These are phyloP conservation scores for Ascobolus immersus DNA, from an alignment of 495 filamentous ascomycete genomes.

Conservation along the genomic window DNA sequence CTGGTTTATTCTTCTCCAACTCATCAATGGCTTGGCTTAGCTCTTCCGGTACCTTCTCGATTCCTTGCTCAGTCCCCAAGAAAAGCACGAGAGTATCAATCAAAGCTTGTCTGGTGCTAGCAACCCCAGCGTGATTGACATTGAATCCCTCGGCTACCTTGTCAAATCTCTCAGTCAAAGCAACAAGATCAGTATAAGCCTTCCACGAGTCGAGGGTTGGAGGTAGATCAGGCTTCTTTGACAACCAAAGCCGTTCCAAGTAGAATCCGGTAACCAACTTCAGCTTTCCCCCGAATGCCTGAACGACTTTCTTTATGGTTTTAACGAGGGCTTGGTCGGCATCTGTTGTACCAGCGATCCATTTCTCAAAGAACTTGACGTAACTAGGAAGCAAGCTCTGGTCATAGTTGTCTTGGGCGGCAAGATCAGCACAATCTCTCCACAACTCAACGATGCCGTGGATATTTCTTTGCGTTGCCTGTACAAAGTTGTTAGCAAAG, in stretches of 20 bases:
- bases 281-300: slow-evolving; percentile 23
- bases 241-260: slow-evolving; percentile 66
- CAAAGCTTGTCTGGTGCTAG: slow-evolving; percentile 17
- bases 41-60: neutral
- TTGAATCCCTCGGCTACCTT: slow-evolving; percentile 21
- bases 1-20: neutral
- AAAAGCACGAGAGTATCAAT: slow-evolving; percentile 6
- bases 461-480: slow-evolving; percentile 1
- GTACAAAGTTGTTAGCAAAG: neutral
- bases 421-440: slow-evolving; percentile 15
- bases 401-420: slow-evolving; percentile 19
- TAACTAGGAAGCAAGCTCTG: slow-evolving; percentile 32
- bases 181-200: slow-evolving; percentile 33
- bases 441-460: slow-evolving; percentile 10
- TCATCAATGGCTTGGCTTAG: too few relatives aligned
- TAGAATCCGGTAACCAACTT: slow-evolving; percentile 47
- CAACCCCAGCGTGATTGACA: slow-evolving; percentile 22
- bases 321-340: slow-evolving; percentile 16
- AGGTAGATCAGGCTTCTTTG: slow-evolving; percentile 39
- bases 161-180: slow-evolving; percentile 52
- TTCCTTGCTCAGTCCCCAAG: neutral
- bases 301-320: slow-evolving; percentile 17
- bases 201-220: slow-evolving; percentile 25
- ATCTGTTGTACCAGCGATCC: slow-evolving; percentile 8
- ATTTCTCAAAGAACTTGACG: slow-evolving; percentile 16